These are phyloP conservation scores for Botryosphaeria dothidea DNA, from an alignment of 2,329 filamentous ascomycete genomes.

Conservation along the genomic window DNA sequence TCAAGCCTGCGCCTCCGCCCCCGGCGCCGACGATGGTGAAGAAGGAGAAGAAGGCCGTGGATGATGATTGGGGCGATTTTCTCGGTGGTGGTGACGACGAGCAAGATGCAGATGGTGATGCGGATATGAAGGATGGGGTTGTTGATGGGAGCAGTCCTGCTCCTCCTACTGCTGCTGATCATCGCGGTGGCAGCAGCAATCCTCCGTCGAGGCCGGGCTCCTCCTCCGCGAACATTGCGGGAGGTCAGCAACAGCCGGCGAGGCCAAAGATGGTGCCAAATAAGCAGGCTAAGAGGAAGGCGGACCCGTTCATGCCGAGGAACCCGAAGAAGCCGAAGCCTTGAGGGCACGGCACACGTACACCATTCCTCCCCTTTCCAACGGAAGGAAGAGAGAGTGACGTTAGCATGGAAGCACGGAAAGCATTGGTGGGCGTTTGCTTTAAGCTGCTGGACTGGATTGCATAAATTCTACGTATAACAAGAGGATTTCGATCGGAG, in stretches of 20 bases:
- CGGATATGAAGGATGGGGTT: constrained; percentile 18
- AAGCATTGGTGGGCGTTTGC: background rate
- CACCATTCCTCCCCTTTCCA: background rate
- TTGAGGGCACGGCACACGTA: background rate
- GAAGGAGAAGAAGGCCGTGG: background rate
- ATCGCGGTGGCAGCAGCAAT: no score
- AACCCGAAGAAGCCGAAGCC: constrained; percentile 15
- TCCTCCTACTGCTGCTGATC: background rate
- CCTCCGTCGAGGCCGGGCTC: background rate
- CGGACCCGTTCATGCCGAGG: constrained; percentile 22
- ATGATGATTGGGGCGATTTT: constrained; percentile 14
- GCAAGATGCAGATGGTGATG: background rate
- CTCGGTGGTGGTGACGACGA: background rate
- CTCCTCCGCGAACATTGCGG: background rate
- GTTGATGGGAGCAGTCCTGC: background rate
- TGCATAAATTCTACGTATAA: no score
- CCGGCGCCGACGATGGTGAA: background rate
- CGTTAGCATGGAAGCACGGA: background rate
- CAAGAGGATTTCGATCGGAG: no score
- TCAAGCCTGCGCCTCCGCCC: background rate
- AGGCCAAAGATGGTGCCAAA: constrained; percentile 10
- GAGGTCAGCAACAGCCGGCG: background rate
- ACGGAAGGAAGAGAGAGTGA: background rate
- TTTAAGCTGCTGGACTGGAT: no score
- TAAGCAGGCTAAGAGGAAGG: constrained; percentile 21